Base-by-base conservation (phyloP, 2,329 filamentous ascomycete genomes). In the Macrophomina tecta region DNA sequence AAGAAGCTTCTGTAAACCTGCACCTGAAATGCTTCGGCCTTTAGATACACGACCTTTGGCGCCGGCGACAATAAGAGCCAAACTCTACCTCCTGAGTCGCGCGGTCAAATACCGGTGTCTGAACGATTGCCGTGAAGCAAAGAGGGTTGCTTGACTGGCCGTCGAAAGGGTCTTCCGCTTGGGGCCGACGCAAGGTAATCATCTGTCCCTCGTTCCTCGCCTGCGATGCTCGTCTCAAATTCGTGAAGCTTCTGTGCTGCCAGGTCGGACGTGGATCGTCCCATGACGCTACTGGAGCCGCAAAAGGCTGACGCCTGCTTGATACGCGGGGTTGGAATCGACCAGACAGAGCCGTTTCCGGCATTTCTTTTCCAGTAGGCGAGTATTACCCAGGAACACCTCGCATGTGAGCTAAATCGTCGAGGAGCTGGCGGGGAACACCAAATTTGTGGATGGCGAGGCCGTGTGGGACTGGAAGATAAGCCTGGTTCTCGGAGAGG, bases 401-500 rank as follows among this genome's bases (percentile, higher is more conserved):
- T 32, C 18, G 69, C 60, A 69, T 65, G 36, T 48, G 30, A 12
- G 68, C 66, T 28, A 69, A 52, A 1, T 51, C 63, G 6, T 51
- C 23, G 12, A 72, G 5, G 6, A 68, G 34, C 32, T 58, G 18
- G n/a, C 36, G 66, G 38, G 42, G 68, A 18, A 71, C 8, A 16
- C 69, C 69, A 42, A 67, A 69, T 51, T 68, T 66, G 12, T 56
- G n/a, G 16, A 56, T 45, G 4, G 63, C 61, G 12, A 65, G 36
- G 18, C 23, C 4, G 51, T 34, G 23, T 2, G 61, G 53, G 36
- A 70, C 40, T 36, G 79, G 77, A 51, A 77, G 72, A 66, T 77
- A 81, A 55, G 69, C 67, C 0, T 49, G 32, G 3, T 73, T 64
- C n/a, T 65, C 58, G 38, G 74, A 72, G 67, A 80, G 77, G 71